Percentiles rank a stretch among this genome's conserved stretches.
Evolutionary conservation across 2,329 filamentous ascomycete species (phyloP).

Genomic region (Dryadomyces sulphureus): DNA sequence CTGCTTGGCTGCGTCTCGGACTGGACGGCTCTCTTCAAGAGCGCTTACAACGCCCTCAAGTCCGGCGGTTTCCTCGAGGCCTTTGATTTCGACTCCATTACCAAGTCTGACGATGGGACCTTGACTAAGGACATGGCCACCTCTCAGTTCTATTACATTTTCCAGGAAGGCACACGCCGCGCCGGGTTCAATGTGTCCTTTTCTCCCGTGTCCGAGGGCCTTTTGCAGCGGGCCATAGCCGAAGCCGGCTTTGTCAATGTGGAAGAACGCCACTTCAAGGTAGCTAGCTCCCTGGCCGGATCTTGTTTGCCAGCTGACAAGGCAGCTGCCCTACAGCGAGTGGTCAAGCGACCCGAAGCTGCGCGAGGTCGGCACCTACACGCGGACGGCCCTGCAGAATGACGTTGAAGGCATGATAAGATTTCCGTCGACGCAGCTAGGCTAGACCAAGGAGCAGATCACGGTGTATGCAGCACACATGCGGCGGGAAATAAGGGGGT

Average conservation of each 20-base stretch:
- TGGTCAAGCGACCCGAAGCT: not conserved
- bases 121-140: not conserved
- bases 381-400: not conserved
- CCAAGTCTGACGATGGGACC: conserved; percentile 2
- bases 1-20: conserved; percentile 41
- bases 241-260: not conserved
- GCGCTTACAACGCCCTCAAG: conserved; percentile 30
- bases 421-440: conserved; percentile 7
- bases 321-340: not conserved
- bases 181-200: not conserved
- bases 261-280: not conserved
- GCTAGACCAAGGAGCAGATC: conserved; percentile 10
- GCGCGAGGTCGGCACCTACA: not conserved
- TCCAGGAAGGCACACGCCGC: not conserved
- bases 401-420: conserved; percentile 9
- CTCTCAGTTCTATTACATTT: not conserved
- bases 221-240: not conserved
- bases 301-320: not conserved
- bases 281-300: not conserved
- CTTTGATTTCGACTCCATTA: conserved; percentile 12
- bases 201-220: not conserved
- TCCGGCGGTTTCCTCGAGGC: conserved; percentile 35
- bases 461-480: conserved; percentile 7
- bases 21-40: conserved; percentile 21
- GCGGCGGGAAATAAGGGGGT: not conserved